phyloP scores from a whole-genome alignment of 208 protist genomes.

The Trypanosoma platydactyli region DNA sequence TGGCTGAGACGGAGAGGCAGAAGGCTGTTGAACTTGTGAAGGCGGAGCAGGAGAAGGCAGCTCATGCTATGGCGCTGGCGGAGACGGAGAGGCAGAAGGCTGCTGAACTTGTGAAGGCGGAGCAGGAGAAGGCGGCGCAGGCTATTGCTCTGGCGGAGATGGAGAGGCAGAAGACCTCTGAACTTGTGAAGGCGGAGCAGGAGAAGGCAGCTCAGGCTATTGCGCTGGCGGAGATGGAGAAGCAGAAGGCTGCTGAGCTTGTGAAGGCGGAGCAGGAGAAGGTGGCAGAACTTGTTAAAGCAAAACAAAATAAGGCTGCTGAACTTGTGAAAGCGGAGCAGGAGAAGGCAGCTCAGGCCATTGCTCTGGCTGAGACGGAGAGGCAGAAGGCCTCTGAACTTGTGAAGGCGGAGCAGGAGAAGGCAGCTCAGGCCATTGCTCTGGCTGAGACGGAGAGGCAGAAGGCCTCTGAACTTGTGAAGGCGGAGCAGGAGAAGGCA shows the following conservation, averaged over 20 bases:
- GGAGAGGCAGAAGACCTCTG: not conserved
- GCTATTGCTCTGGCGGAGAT: conserved; percentile 12
- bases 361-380: not conserved
- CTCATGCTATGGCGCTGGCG: conserved; percentile 6
- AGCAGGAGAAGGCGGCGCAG: conserved; percentile 9
- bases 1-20: not conserved
- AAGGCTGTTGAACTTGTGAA: conserved; percentile 16
- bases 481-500: conserved; percentile 5
- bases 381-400: conserved; percentile 1
- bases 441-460: not conserved
- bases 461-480: conserved; percentile 12
- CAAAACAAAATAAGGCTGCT: not conserved
- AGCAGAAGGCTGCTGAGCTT: conserved; percentile 1
- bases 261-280: conserved; percentile 11
- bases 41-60: not conserved
- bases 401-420: not conserved
- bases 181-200: conserved; percentile 1
- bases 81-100: conserved; percentile 6
- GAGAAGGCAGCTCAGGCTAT: not conserved
- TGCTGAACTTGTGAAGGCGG: conserved; percentile 1
- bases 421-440: conserved; percentile 9
- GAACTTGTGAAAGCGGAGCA: conserved; percentile 6
- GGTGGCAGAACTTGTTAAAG: not conserved
- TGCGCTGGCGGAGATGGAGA: conserved; percentile 3
- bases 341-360: not conserved